Base-by-base conservation (phyloP, 306 rosid species). In the Sindora glabra region DNA sequence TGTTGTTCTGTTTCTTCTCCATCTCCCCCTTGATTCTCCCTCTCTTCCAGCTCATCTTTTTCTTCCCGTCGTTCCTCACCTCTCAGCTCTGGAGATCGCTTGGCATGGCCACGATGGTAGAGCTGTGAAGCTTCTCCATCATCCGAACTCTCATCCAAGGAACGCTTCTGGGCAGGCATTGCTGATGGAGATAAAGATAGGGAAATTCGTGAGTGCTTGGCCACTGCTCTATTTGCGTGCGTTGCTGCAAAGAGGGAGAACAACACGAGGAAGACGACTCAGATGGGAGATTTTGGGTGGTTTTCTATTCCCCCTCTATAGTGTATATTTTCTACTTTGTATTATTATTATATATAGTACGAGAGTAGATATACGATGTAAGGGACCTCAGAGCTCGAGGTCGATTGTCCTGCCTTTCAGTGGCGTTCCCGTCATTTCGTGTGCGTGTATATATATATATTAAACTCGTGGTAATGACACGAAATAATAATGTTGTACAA, bases 111-210 rank as follows among this genome's bases (percentile, higher is more conserved):
- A 25, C 59, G 72, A 16, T 73, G 79, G 27, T 23, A 51, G 69
- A 71, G 53, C 13, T 16, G 62, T 6, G 77, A 45, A 51, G 77
- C 19, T 66, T 79, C 89, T 10, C 73, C 91, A n/a, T 77, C 85
- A 55, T 66, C 49, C 37, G 57, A 67, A 50, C 51, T 64, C 25
- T 73, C 89, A 0, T 91, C 64, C 39, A 67, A 38, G 10, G 89
- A 75, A 16, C 95, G 97, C 84, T 91, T 91, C 77, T 91, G 97
- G 12, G 94, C 89, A 64, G 97, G 97, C 97, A 91, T 91, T 85
- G 86, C 34, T 75, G 66, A 45, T 48, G 16, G 33, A 25, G 41
- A n/a, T n/a, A n/a, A n/a, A 52, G 34, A 68, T 33, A 48, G 17
- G 56, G 34, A n/a, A 10, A 36, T 55, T 63, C 47, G 40, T 47